Evolutionary conservation across 768 basidiomycete species (phyloP), one percentile per base, ranked within the genome.

Genomic region (Leucogyrophana mollusca): DNA sequence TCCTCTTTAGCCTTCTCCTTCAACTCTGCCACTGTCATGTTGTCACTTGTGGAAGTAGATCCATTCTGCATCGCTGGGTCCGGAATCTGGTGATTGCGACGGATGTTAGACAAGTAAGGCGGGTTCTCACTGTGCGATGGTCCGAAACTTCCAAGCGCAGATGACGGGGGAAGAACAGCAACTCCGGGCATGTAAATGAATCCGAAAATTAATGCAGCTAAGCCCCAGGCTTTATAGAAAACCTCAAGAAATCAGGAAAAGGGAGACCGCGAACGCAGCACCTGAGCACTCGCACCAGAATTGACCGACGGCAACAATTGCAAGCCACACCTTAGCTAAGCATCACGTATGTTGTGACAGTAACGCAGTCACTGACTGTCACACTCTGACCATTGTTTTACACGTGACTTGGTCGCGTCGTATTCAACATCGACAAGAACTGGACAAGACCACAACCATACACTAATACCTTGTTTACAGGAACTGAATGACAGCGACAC

Each of bases 1-100:
- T 68, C 64, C 40, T 67, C 68, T 54, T 68, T 78, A 5, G 73
- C 77, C 49, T 56, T 65, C 40, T 72, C 69, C 57, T 77, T 79
- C 55, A 79, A 70, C 39, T 77, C 77, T 34, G 71, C 64, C 44
- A 76, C 68, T 13, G 72, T 60, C 34, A 69, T 56, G 49, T 56
- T 57, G 33, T 68, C 64, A 24, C 47, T 47, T 21, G 55, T 25
- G 27, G 43, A 34, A 34, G 51, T 23, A 30, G 54, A 52, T 44
- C 69, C 72, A 72, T 73, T 69, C 55, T 68, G 67, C 72, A 73
- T 73, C 27, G 60, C 66, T 67, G 60, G 38, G 3, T 34, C 45
- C 7, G 22, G 32, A 17, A 40, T 47, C 25, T 51, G 52, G 43
- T 38, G 34, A 57, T 48, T 46, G 60, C 45, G 53, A 41, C 45